Conservation (phyloP, 495 filamentous ascomycete genomes). For the Aspergillus ellipticus region DNA sequence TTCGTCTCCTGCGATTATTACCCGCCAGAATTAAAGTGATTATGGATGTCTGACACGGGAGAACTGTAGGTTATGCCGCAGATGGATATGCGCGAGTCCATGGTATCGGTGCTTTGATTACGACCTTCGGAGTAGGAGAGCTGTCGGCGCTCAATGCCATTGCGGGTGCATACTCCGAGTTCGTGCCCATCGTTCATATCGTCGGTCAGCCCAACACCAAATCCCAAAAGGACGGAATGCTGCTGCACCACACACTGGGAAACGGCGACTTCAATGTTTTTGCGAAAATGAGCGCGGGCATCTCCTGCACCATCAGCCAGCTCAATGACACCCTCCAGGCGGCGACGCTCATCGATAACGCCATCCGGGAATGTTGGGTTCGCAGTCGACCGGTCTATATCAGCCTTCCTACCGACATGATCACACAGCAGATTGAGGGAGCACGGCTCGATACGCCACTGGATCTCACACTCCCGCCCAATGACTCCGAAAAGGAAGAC, state of each 20-base stretch:
- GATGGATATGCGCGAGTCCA: constrained; percentile 70
- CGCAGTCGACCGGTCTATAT: constrained; percentile 78
- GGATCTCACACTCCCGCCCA: constrained; percentile 59
- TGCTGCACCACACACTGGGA: constrained; percentile 92
- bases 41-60: background rate
- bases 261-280: constrained; percentile 91
- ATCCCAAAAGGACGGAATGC: constrained; percentile 51
- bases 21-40: background rate
- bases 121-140: constrained; percentile 70
- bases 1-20: background rate
- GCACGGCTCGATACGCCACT: constrained; percentile 64
- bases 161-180: constrained; percentile 61
- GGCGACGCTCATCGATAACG: constrained; percentile 72
- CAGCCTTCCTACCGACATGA: constrained; percentile 81
- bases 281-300: constrained; percentile 65
- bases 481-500: constrained; percentile 71
- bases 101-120: constrained; percentile 61
- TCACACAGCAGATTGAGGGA: constrained; percentile 73
- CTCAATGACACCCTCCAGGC: constrained; percentile 68
- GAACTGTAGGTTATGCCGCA: constrained; percentile 58
- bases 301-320: constrained; percentile 66
- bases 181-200: constrained; percentile 60
- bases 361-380: constrained; percentile 74
- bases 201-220: constrained; percentile 56
- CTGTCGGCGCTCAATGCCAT: constrained; percentile 66